Conservation (phyloP, 192 early-diverging fungal genomes). For the Linderina pennispora region DNA sequence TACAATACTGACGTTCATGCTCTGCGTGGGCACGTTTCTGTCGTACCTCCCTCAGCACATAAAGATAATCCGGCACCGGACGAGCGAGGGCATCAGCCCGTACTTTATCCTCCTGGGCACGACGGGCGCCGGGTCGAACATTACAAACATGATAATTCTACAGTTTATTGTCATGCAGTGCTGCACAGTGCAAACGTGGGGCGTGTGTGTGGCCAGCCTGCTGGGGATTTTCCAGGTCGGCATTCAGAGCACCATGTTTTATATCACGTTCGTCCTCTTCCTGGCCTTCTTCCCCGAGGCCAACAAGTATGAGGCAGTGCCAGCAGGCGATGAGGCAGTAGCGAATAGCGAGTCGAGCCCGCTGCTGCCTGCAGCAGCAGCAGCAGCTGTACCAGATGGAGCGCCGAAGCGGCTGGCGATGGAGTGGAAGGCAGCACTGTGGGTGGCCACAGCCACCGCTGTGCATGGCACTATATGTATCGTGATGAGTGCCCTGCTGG, state of each 20-base stretch:
- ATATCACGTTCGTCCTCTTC: conserved; percentile 61
- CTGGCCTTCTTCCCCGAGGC: conserved; percentile 63
- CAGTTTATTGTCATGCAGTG: conserved; percentile 47
- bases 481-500: conserved; percentile 49
- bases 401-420: conserved; percentile 13
- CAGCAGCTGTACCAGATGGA: no score
- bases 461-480: conserved; percentile 51
- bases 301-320: conserved; percentile 50
- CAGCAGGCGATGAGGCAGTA: conserved; percentile 4
- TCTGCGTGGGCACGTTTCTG: conserved; percentile 75
- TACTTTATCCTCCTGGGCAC: conserved; percentile 52
- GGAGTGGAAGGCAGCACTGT: conserved; percentile 49
- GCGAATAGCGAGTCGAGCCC: conserved; percentile 38
- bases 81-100: conserved; percentile 49
- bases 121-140: conserved; percentile 45
- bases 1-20: conserved; percentile 62
- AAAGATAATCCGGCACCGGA: conserved; percentile 46
- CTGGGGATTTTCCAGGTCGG: conserved; percentile 59
- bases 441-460: conserved; percentile 47
- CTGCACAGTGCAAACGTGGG: conserved; percentile 39
- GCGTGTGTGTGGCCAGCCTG: conserved; percentile 52
- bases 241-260: conserved; percentile 61
- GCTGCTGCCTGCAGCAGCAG: conserved; percentile 50
- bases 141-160: conserved; percentile 53
- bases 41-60: conserved; percentile 78